These are phyloP conservation scores for Fusarium sp. DNA, from an alignment of 2,329 filamentous ascomycete genomes.

Conservation along the genomic window DNA sequence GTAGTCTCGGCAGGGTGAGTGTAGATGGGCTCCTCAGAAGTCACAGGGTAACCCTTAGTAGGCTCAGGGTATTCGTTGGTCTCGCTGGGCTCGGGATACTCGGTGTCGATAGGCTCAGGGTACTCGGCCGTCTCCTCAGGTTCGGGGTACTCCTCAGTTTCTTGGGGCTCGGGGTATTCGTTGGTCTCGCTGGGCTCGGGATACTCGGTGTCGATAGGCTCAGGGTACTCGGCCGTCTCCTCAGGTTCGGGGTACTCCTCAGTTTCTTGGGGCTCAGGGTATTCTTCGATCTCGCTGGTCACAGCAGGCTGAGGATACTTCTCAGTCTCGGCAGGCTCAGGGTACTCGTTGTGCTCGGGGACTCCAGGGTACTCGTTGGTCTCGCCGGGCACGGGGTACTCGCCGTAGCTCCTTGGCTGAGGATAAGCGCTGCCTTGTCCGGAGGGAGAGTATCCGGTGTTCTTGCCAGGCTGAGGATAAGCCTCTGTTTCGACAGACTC, in stretches of 20 bases:
- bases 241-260: conserved; percentile 2
- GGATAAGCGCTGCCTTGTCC: neutral
- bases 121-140: conserved; percentile 1
- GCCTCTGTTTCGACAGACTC: neutral
- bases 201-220: neutral
- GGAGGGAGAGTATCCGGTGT: neutral
- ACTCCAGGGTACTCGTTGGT: neutral
- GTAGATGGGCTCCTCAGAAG: neutral
- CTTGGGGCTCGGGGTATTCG: conserved; percentile 9
- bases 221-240: neutral
- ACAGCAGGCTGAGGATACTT: neutral
- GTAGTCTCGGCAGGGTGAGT: neutral
- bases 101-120: neutral
- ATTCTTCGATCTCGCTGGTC: neutral
- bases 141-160: neutral
- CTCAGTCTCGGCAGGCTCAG: conserved; percentile 2
- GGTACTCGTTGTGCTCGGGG: neutral
- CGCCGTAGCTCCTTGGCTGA: neutral
- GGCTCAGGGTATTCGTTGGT: conserved; percentile 5
- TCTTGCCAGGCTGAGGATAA: neutral
- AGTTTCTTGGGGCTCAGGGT: conserved; percentile 6
- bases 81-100: neutral
- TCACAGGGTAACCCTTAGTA: neutral
- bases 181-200: neutral
- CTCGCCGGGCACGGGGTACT: neutral